These are phyloP conservation scores for Simplicillium aogashimaense DNA, from an alignment of 2,329 filamentous ascomycete genomes.

Conservation along the genomic window DNA sequence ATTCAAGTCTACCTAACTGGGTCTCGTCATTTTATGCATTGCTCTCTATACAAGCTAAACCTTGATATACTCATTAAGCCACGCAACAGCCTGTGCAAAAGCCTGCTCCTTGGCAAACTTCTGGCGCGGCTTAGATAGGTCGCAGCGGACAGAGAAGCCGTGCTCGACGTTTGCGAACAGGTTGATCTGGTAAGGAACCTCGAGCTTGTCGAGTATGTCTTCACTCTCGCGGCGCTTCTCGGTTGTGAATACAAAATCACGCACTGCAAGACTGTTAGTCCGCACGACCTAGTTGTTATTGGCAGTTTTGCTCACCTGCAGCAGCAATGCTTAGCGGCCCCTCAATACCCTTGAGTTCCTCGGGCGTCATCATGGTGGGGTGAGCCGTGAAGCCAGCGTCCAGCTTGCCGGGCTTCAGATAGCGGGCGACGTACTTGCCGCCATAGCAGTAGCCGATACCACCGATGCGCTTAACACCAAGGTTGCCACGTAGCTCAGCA, in stretches of 20 bases:
- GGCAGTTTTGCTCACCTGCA: conserved; percentile 18
- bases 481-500: conserved; percentile 23
- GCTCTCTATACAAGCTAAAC: too few species aligned
- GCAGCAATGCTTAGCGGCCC: conserved; percentile 46
- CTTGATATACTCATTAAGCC: conserved; percentile 46
- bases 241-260: conserved; percentile 40
- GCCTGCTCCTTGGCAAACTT: conserved; percentile 65
- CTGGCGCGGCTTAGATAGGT: conserved; percentile 35
- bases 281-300: too few species aligned
- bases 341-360: conserved; percentile 41
- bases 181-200: conserved; percentile 48
- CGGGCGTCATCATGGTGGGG: conserved; percentile 41
- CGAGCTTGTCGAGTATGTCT: conserved; percentile 36
- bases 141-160: conserved; percentile 57
- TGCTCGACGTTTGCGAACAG: conserved; percentile 56
- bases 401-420: conserved; percentile 34
- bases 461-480: conserved; percentile 34
- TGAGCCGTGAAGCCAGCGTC: conserved; percentile 50
- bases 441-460: conserved; percentile 50
- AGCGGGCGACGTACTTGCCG: conserved; percentile 27
- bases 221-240: conserved; percentile 41
- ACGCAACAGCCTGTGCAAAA: conserved; percentile 59
- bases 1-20: too few species aligned
- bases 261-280: too few species aligned
- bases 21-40: too few species aligned